These are phyloP conservation scores for Boechera retrofracta DNA, from an alignment of 345 rosid genomes.

Conservation along the genomic window DNA sequence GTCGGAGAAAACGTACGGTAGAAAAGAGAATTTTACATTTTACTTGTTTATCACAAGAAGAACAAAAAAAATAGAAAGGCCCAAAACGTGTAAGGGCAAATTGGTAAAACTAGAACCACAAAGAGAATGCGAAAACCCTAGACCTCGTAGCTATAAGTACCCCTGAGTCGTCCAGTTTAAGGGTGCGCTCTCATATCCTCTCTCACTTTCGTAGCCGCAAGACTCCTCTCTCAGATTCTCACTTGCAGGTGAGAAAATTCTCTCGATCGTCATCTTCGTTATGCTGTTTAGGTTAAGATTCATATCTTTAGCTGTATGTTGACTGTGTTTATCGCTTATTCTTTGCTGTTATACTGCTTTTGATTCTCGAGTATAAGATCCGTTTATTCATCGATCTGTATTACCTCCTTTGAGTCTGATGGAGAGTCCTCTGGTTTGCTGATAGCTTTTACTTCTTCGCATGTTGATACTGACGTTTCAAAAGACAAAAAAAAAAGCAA, in stretches of 20 bases:
- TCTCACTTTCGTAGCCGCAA: constrained; percentile 35
- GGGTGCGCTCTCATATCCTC: constrained; percentile 1
- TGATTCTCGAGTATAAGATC: neutral
- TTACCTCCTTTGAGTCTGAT: no score
- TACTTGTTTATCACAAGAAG: neutral
- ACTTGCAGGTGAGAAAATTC: constrained; percentile 36
- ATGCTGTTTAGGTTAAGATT: neutral
- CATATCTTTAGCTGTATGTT: neutral
- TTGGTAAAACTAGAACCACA: neutral
- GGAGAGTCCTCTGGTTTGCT: neutral
- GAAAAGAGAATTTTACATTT: neutral
- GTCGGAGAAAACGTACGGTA: neutral
- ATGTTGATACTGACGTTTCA: neutral
- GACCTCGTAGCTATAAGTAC: constrained; percentile 27
- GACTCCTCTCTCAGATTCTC: constrained; percentile 20
- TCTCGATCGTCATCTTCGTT: neutral
- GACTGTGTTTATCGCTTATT: neutral
- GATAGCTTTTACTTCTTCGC: neutral
- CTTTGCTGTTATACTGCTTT: neutral
- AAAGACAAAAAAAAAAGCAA: no score
- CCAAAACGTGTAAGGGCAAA: constrained; percentile 30
- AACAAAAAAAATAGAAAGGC: neutral
- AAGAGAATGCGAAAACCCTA: constrained; percentile 32
- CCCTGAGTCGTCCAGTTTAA: neutral
- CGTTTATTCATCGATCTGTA: no score